Conservation (phyloP, 768 basidiomycete species). For the Naganishia vishniacii region DNA sequence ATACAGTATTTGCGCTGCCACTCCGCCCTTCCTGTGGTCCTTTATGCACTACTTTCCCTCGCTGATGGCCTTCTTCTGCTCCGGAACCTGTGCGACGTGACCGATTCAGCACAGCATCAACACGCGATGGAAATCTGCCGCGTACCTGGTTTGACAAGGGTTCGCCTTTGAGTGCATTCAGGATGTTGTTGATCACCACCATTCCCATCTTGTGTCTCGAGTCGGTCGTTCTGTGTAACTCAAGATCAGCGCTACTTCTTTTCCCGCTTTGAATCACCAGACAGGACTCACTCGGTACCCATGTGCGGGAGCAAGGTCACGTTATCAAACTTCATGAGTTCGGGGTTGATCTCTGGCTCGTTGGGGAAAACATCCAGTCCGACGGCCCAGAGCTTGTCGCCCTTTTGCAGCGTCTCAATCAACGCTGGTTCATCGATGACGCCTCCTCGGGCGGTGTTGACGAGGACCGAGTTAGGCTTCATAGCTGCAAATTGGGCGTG, state of each 20-base stretch:
- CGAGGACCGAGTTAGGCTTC: conserved; percentile 69
- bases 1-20: neutral
- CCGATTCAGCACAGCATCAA: neutral
- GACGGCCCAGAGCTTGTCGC: conserved; percentile 65
- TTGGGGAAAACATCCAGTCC: conserved; percentile 82
- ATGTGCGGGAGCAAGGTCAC: conserved; percentile 86
- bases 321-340: conserved; percentile 69
- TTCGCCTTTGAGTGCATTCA: conserved; percentile 37
- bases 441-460: conserved; percentile 87
- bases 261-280: no score
- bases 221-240: conserved; percentile 21
- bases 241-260: neutral
- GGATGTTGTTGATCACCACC: conserved; percentile 37
- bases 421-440: conserved; percentile 81
- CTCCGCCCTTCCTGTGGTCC: neutral
- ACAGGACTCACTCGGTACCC: conserved; percentile 54
- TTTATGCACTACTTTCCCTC: conserved; percentile 9
- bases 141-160: conserved; percentile 38
- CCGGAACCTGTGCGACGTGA: neutral
- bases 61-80: conserved; percentile 17
- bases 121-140: neutral
- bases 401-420: conserved; percentile 74
- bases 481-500: conserved; percentile 69
- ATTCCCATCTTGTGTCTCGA: conserved; percentile 36
- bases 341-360: conserved; percentile 76